Conservation (phyloP, 768 basidiomycete genomes). For the Tylopilus subfusipes region DNA sequence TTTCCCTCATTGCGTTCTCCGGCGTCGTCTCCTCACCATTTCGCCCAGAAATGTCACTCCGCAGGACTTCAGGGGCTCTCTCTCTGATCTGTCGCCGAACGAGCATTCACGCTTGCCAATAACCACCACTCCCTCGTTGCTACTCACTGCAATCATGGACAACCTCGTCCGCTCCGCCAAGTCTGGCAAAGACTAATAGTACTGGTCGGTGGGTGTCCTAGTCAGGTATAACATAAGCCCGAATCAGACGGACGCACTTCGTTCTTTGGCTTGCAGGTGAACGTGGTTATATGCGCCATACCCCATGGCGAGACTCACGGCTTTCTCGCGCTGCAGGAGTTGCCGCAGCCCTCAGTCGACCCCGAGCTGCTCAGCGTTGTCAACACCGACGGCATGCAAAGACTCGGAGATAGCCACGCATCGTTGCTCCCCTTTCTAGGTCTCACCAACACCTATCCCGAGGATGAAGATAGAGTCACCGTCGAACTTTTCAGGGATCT, state of each 20-base stretch:
- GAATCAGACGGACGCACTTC: background rate
- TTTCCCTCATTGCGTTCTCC: too few species aligned
- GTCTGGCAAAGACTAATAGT: background rate
- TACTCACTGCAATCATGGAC: too few species aligned
- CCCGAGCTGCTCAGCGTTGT: background rate
- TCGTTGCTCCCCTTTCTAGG: background rate
- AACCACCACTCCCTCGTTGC: too few species aligned
- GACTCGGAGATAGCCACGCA: background rate
- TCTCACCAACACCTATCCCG: background rate
- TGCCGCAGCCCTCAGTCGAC: background rate
- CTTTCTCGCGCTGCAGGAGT: background rate
- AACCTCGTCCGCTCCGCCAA: background rate
- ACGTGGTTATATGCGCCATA: background rate
- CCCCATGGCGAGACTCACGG: background rate
- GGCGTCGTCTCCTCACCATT: too few species aligned
- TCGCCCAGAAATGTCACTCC: too few species aligned
- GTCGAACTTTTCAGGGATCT: background rate
- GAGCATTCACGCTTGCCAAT: too few species aligned
- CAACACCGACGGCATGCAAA: background rate
- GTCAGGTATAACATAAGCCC: background rate
- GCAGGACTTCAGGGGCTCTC: too few species aligned
- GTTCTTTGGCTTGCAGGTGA: background rate
- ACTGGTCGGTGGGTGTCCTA: background rate
- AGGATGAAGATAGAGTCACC: background rate
- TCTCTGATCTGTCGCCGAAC: too few species aligned